A percentile compares a stretch with the other conserved stretches of the same genome.
Conservation (phyloP, 805 yeast species). For the Trichomonascus vanleenenianus region DNA sequence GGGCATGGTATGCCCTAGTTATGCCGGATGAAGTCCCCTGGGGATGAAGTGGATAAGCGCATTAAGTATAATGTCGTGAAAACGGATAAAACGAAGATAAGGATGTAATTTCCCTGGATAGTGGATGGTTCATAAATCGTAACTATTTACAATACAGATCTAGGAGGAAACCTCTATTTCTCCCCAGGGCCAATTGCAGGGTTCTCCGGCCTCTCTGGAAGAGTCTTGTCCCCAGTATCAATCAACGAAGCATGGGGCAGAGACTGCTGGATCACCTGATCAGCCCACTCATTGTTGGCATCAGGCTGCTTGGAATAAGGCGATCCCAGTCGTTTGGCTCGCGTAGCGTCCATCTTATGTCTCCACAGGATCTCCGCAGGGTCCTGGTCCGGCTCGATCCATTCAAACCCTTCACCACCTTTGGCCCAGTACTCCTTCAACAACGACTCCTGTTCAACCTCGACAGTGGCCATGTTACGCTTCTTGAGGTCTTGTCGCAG, state of each 20-base stretch:
- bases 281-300: slow-evolving; percentile 21
- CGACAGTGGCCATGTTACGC: slow-evolving; percentile 32
- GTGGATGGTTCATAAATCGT: too few species aligned
- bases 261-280: slow-evolving; percentile 19
- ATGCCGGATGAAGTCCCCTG: too few species aligned
- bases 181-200: too few species aligned
- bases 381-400: slow-evolving; percentile 88
- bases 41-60: too few species aligned
- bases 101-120: too few species aligned
- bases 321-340: slow-evolving; percentile 16
- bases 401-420: slow-evolving; percentile 78
- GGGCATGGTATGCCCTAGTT: too few species aligned
- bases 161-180: slow-evolving; percentile 5
- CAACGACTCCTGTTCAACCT: slow-evolving; percentile 58
- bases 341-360: slow-evolving; percentile 22
- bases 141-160: neutral
- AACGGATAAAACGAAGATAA: too few species aligned
- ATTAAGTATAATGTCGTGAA: too few species aligned
- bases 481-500: slow-evolving; percentile 26
- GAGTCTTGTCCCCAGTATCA: slow-evolving; percentile 14
- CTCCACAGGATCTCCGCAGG: slow-evolving; percentile 54
- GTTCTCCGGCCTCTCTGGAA: too few species aligned
- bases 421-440: slow-evolving; percentile 81
- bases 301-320: slow-evolving; percentile 13
- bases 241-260: slow-evolving; percentile 30